Conservation (phyloP, 345 rosid genomes). For the Murraya paniculata region DNA sequence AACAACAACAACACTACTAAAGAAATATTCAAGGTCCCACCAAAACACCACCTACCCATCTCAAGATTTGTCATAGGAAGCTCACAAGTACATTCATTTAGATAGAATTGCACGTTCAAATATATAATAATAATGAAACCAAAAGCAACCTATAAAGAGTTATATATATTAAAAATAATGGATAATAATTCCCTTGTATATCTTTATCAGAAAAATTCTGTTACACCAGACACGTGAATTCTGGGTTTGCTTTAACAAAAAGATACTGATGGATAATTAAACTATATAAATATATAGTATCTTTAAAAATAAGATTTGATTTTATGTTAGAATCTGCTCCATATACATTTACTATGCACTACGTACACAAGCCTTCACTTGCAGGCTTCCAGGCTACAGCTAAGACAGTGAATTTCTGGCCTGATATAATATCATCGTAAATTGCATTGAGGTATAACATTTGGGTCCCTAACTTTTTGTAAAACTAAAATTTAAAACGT, state of each 20-base stretch:
- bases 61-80: constrained; percentile 5
- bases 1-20: constrained; percentile 26
- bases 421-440: not conserved
- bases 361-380: not conserved
- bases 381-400: not conserved
- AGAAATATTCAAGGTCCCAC: constrained; percentile 18
- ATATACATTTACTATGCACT: too few species aligned
- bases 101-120: not conserved
- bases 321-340: not conserved
- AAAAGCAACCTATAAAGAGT: not conserved
- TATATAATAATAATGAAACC: not conserved
- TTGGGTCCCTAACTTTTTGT: not conserved
- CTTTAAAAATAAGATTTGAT: not conserved
- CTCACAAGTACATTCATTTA: constrained; percentile 12
- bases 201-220: constrained; percentile 26
- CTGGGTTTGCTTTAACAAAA: constrained; percentile 31
- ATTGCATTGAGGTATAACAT: not conserved
- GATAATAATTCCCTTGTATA: constrained; percentile 16
- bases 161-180: constrained; percentile 10
- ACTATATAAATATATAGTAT: not conserved
- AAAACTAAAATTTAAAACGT: too few species aligned
- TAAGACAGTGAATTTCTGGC: not conserved
- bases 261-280: not conserved
- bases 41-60: constrained; percentile 35
- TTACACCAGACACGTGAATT: constrained; percentile 44